Evolutionary conservation across 106 monocot species (phyloP), one percentile per base, ranked within the genome.

Genomic region (Chionographis japonica): DNA sequence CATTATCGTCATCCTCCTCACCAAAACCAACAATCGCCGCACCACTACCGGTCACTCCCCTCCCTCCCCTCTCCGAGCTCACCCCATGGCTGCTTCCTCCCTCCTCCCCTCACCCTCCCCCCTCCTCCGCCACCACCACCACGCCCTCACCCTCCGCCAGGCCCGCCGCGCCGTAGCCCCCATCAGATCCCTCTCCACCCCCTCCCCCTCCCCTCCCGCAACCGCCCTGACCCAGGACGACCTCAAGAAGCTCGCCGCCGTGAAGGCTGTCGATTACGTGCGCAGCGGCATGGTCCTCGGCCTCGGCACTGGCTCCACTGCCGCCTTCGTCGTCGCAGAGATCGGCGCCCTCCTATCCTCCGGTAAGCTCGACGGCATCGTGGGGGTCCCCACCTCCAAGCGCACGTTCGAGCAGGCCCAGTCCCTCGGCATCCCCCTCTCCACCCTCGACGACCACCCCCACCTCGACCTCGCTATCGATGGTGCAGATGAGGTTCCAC

Each of bases 261-360:
- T 84, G 60, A 92, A 92, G 76, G 97, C 97, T 39, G 97, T 97
- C 19, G 97, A 90, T 73, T 87, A 84, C 70, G 97, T 97, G 27
- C 54, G 68, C 62, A 92, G 92, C 74, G 92, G 85, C 43, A 97
- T 97, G 97, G 97, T 97, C 58, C 87, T 97, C 18, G 97, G 97
- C 17, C 92, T 97, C 40, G 97, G 97, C 36, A 97, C 97, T 18
- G 97, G 97, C 40, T 97, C 92, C 58, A 97, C 97, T 11, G 97
- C 97, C 12, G 92, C 97, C 58, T 97, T 97, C 71, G 97, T 90
- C 36, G 92, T 97, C 27, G 82, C 81, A 5, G 97, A 97, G 87
- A 87, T 97, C 60, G 92, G 97, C 4, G 69, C 81, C 40, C 89
- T 97, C 49, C 71, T 89, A 15, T 38, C 80, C 9, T 11, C 86